Evolutionary conservation across 495 filamentous ascomycete genomes (phyloP), one percentile per base, ranked within the genome.

Genomic region (Bacidia gigantensis): DNA sequence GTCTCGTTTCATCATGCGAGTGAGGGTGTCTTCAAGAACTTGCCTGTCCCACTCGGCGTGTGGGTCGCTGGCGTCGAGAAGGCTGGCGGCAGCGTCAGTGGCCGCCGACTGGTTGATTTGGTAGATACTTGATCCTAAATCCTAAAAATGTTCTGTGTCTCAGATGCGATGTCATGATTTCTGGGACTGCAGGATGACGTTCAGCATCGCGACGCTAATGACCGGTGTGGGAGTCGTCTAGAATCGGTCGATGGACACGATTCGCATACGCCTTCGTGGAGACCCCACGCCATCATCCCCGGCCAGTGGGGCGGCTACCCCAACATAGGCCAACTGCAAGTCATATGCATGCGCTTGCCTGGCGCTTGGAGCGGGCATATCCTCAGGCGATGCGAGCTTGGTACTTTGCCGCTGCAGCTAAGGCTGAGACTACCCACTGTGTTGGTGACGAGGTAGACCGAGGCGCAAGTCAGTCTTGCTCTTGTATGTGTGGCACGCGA

Each of bases 331-430:
- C 7, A 35, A 35, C 29, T 44, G 41, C 41, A 44, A 44, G 41
- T 44, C 12, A 44, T n/a, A 44, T 44, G 5, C 25, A 38, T 25
- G 47, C 47, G 24, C 47, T 49, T 50, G 26, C 25, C 20, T 35
- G n/a, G 47, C 47, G 47, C 47, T 50, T 50, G 14, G 22, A 14
- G 47, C 47, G 47, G 47, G 3, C 26, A 38, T 35, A 25, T 21
- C 47, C 47, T 35, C 20, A 17, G 17, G 18, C 47, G 47, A 50
- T 32, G 24, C 47, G 32, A 38, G 25, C 25, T 50, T 44, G 41
- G 9, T 17, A 7, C 26, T 38, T 9, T 35, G 14, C 22, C 21
- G 22, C 44, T 47, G 22, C 21, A 47, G 22, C 20, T n/a, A 26
- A 38, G 47, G 47, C 47, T 38, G 47, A 50, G 23, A 50, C 32